A percentile compares a stretch with the other conserved stretches of the same genome.
Conservation (phyloP, 257 asterid genomes). For the Mentha longifolia region DNA sequence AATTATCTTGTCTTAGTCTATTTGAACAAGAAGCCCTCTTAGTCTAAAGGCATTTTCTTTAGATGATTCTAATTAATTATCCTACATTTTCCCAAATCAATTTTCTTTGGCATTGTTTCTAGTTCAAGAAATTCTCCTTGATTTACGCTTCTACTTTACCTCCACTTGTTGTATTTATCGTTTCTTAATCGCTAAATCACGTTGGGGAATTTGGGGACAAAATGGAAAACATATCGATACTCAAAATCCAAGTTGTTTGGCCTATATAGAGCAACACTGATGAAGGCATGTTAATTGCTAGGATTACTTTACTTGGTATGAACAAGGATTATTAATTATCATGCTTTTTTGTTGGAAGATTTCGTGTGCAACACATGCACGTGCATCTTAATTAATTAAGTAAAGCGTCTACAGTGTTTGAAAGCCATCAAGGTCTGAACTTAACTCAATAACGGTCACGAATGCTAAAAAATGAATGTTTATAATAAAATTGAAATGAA, state of each 20-base stretch:
- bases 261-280: too few species aligned
- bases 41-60: constrained; percentile 28
- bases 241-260: too few species aligned
- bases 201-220: background rate
- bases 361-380: background rate
- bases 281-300: too few species aligned
- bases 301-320: background rate
- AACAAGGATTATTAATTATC: background rate
- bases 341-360: background rate
- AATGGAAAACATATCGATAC: constrained; percentile 20
- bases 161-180: background rate
- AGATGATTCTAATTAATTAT: constrained; percentile 8
- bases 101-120: constrained; percentile 14
- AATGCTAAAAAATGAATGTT: too few species aligned
- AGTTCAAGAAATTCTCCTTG: constrained; percentile 20
- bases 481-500: too few species aligned
- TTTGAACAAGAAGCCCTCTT: constrained; percentile 25
- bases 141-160: constrained; percentile 10
- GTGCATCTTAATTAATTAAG: too few species aligned
- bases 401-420: too few species aligned
- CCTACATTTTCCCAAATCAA: background rate
- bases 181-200: background rate
- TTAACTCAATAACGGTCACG: too few species aligned
- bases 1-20: constrained; percentile 10
- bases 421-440: too few species aligned